Conservation (phyloP, 345 rosid genomes). For the Eutrema japonicum region DNA sequence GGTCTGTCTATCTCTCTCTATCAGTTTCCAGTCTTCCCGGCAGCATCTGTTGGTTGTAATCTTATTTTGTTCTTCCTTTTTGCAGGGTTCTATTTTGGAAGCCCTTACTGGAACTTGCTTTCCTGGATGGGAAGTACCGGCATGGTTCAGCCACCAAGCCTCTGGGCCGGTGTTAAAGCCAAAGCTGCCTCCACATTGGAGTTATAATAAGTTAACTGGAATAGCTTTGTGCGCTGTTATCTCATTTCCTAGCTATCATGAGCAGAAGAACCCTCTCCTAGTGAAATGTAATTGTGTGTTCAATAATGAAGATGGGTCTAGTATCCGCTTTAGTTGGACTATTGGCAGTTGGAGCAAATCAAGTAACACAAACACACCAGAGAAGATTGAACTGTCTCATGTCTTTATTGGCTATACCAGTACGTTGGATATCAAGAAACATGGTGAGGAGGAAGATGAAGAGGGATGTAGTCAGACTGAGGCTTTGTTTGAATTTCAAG, state of each 20-base stretch:
- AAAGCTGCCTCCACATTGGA: conserved; percentile 4
- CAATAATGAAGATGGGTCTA: neutral
- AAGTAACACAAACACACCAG: neutral
- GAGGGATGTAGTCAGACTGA: neutral
- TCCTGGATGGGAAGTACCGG: conserved; percentile 20
- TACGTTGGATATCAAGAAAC: neutral
- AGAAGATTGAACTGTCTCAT: neutral
- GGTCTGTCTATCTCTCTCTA: neutral
- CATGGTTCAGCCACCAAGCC: neutral
- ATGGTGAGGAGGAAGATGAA: neutral
- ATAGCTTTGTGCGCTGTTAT: conserved; percentile 6
- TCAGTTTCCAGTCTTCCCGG: neutral
- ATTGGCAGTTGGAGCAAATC: conserved; percentile 18
- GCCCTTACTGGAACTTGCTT: neutral
- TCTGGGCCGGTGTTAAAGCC: neutral
- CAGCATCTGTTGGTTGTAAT: neutral
- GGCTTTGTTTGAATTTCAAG: neutral
- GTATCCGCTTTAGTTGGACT: neutral
- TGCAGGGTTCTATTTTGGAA: neutral
- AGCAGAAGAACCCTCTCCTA: neutral
- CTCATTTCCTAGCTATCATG: neutral
- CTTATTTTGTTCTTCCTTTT: neutral
- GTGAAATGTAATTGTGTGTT: conserved; percentile 13
- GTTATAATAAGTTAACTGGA: neutral
- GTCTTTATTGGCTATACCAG: conserved; percentile 21